These are phyloP conservation scores for Malus hybrid DNA, from an alignment of 331 rosid genomes.

Conservation along the genomic window DNA sequence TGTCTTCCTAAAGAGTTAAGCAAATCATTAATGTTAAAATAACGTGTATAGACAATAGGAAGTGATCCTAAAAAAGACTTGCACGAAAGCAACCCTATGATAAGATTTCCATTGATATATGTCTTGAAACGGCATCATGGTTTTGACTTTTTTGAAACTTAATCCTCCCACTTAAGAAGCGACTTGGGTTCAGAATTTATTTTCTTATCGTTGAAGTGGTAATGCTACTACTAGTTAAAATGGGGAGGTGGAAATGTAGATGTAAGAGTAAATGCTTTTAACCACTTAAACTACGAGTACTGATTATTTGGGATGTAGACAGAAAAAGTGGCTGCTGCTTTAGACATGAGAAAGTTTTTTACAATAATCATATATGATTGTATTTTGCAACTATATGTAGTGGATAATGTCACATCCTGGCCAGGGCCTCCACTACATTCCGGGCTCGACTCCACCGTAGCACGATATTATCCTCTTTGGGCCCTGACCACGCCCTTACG, in stretches of 20 bases:
- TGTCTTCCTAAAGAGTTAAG: background rate
- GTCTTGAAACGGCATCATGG: background rate
- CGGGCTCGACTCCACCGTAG: too few species aligned
- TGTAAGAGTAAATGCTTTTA: too few species aligned
- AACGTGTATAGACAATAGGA: background rate
- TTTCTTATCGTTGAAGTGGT: background rate
- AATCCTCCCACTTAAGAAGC: background rate
- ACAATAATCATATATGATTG: background rate
- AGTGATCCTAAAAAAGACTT: background rate
- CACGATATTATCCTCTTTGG: too few species aligned
- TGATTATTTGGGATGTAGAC: too few species aligned
- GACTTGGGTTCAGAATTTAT: background rate
- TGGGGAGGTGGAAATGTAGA: background rate
- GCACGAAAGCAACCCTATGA: conserved; percentile 4
- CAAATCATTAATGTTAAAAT: background rate
- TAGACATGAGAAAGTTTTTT: background rate
- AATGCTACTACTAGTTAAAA: background rate
- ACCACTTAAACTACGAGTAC: too few species aligned
- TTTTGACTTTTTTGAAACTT: background rate
- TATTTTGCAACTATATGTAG: too few species aligned
- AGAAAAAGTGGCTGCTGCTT: background rate
- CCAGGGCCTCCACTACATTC: too few species aligned
- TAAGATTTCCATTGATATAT: background rate
- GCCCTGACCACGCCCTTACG: too few species aligned
- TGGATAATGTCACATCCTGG: too few species aligned